Base-by-base conservation (phyloP, 257 asterid genomes). In the Jaltomata sinuosa region DNA sequence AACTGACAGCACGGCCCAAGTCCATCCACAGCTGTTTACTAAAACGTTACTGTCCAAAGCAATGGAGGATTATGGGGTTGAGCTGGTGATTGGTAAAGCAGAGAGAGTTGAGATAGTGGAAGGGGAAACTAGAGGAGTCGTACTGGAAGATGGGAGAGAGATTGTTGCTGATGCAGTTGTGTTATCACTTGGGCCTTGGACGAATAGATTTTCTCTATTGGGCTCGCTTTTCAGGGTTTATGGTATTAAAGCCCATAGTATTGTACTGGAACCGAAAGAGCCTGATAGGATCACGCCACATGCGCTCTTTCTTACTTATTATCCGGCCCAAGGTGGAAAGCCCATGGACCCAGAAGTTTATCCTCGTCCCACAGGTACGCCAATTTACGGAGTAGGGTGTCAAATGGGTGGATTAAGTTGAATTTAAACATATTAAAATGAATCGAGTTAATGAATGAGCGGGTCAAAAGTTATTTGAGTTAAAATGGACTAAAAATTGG, bases 141-240 rank as follows among this genome's bases (percentile, higher is more conserved):
- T 90, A 84, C 59, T 94, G 89, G 97, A 88, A 79, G 93, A 81
- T 52, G 98, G 98, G 54, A 83, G 85, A 34, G 91, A 62, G 78
- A 85, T 96, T 9, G 90, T 84, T 84, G 92, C 93, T 1, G 97
- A 92, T 74, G 94, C 93, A 40, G 93, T 94, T 32, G 97, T 96
- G 32, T 83, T 93, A 77, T 97, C 97, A 9, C 93, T 94, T 85
- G 99, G 99, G 89, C 99, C 98, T n/a, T 94, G 97, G 99, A 93
- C 90, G 15, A 88, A 89, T 11, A 92, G 90, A 61, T 79, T 94
- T 11, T 55, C 91, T 1, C 72, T 91, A 6, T 81, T 94, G 91
- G 85, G 83, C 61, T 93, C 98, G 1, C 11, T 89, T 1, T 93
- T 96, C 54, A 84, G 91, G 27, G 84, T 94, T 4, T 83, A 74